These are phyloP conservation scores for Mycena belliarum DNA, from an alignment of 768 basidiomycete genomes.

Conservation along the genomic window DNA sequence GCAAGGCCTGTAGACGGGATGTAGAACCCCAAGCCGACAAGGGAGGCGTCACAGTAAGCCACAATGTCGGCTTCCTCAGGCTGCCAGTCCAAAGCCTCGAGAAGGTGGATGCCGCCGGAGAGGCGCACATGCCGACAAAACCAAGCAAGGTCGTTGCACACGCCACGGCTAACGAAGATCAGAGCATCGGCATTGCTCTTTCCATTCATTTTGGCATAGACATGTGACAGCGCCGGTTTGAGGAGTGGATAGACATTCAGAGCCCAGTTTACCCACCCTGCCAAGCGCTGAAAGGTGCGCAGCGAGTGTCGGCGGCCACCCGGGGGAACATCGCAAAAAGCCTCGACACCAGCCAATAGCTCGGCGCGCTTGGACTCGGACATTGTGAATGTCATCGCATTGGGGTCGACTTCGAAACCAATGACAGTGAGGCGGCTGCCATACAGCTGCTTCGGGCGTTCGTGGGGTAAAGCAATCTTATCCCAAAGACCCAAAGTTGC, in stretches of 20 bases:
- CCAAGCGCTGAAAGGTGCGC: slow-evolving; percentile 31
- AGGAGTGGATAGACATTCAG: slow-evolving; percentile 38
- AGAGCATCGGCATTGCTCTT: slow-evolving; percentile 13
- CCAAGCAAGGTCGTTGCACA: slow-evolving; percentile 34
- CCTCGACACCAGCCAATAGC: slow-evolving; percentile 14
- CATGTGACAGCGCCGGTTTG: slow-evolving; percentile 23
- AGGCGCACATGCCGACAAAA: slow-evolving; percentile 24
- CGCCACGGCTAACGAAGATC: slow-evolving; percentile 27
- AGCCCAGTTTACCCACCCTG: slow-evolving; percentile 41
- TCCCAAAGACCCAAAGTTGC: slow-evolving; percentile 41
- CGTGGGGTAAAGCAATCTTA: slow-evolving; percentile 39
- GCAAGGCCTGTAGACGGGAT: slow-evolving; percentile 7
- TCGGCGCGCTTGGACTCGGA: not conserved
- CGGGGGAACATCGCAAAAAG: slow-evolving; percentile 1
- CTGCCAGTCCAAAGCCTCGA: slow-evolving; percentile 25
- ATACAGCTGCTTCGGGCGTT: slow-evolving; percentile 39
- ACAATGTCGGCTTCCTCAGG: slow-evolving; percentile 8
- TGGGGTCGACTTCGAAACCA: slow-evolving; percentile 39
- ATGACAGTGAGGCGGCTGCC: slow-evolving; percentile 35
- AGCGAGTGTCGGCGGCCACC: slow-evolving; percentile 18
- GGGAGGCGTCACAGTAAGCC: slow-evolving; percentile 27
- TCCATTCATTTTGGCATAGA: slow-evolving; percentile 34
- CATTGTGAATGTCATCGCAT: slow-evolving; percentile 31
- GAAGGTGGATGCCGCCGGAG: slow-evolving; percentile 24
- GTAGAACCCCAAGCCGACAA: slow-evolving; percentile 25